Conservation (phyloP, 805 yeast species). For the Starmerella gropengiesseri region DNA sequence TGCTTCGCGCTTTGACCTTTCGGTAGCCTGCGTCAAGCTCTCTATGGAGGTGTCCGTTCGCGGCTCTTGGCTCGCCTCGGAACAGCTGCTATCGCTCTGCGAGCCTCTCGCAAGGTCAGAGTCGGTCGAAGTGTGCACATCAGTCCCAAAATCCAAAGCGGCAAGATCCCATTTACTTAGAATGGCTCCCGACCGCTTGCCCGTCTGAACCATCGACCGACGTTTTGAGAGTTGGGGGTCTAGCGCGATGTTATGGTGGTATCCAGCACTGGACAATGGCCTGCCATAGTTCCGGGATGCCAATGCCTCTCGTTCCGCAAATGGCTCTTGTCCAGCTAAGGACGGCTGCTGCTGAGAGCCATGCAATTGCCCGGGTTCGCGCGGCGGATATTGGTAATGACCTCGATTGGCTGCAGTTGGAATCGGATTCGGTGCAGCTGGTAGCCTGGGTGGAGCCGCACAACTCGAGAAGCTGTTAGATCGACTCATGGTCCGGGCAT, state of each 20-base stretch:
- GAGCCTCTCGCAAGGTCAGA: too few species aligned
- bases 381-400: too few species aligned
- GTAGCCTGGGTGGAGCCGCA: background rate
- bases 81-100: too few species aligned
- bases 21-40: background rate
- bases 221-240: background rate
- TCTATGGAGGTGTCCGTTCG: background rate
- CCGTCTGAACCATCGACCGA: background rate
- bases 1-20: too few species aligned
- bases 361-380: too few species aligned
- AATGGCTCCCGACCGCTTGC: conserved; percentile 3
- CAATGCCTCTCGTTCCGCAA: too few species aligned
- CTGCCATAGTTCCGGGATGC: background rate
- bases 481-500: conserved; percentile 5
- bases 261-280: too few species aligned
- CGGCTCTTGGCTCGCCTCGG: background rate
- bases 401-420: too few species aligned
- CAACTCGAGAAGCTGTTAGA: background rate
- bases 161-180: background rate
- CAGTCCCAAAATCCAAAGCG: background rate
- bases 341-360: too few species aligned
- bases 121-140: background rate
- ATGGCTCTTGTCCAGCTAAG: too few species aligned
- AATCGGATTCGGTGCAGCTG: background rate
- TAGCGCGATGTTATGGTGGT: too few species aligned